Evolutionary conservation across 495 filamentous ascomycete genomes (phyloP), one percentile per base, ranked within the genome.

Genomic region (Tuber borchii): DNA sequence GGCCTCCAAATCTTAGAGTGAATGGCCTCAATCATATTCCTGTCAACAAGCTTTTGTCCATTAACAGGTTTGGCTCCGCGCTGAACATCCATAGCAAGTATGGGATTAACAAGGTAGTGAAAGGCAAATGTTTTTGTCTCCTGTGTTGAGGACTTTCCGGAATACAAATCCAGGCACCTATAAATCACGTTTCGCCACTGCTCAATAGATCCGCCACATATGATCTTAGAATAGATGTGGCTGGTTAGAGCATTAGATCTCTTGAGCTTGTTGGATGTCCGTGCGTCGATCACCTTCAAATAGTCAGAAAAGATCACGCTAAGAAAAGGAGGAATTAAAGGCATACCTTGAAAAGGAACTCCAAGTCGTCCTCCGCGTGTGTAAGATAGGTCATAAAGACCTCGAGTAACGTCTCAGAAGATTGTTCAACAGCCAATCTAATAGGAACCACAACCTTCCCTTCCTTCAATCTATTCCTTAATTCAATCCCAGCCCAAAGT

Each of bases 1-100:
- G 93, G 92, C 82, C 92, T 94, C 95, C 95, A 98, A 76, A 99
- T 90, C 82, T 95, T 96, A 76, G 91, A 90, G 83, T 97, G 93
- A 72, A 99, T 92, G 20, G 92, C 91, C 73, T 98, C 95, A 46
- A 93, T 94, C 85, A 98, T 90, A 34, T 90, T 87, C 84, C 90
- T 93, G 82, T 98, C 94, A 83, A 98, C 91, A 31, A 99, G 85
- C 71, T 91, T 90, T 22, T 90, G 90, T 6, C 88, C 87, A 81
- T 90, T 90, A 22, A 86, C 80, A 69, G 84, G 85, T 6, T 85
- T 83, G 17, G 86, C 76, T 37, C 86, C 85, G 43, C 82, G 80
- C 34, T 84, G 82, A 69, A 97, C 91, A 84, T 99, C 96, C 93
- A 96, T 97, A 3, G 95, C 95, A 70, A 99, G 89, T 65, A 98